Base-by-base conservation (phyloP, 176 grass and related monocot genomes). In the Pontederia crassipes region DNA sequence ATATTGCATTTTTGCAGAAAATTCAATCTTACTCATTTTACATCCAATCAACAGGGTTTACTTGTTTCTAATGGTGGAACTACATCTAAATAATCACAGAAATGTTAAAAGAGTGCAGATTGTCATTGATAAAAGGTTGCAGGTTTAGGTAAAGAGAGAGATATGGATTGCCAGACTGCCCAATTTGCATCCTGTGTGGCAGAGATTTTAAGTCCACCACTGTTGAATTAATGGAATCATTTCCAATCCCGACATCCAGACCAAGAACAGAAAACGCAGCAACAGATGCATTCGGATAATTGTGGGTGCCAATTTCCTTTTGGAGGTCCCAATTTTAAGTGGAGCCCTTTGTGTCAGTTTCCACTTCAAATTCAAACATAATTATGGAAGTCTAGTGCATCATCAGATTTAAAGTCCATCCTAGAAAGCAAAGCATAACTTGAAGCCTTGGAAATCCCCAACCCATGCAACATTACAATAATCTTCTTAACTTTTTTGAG, bases 161-260 rank as follows among this genome's bases (percentile, higher is more conserved):
- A 17, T 46, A 46, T 9, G 17, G 27, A 12, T 14, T 2, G 12
- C 2, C 9, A 4, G 10, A 47, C 54, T 69, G 10, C 57, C 67
- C 67, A 15, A 69, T 52, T 69, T 57, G 67, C 67, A 69, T 69
- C 17, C 67, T 28, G 26, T 69, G 67, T 45, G 67, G 67, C 54
- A 69, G 29, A 16, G 57, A n/a, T 14, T 35, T 57, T 12, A 69
- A 24, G 10, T 15, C 9, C 8, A 45, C 67, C 35, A 69, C 53
- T 47, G 52, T 58, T 2, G 67, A 69, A 46, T 57, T 55, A 18
- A 69, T 45, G 29, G 53, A 69, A 45, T 57, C 52, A 48, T 16
- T 26, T 46, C 48, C 54, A 48, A 57, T 48, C 12, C 67, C 67
- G 26, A 69, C 54, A 69, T 69, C 67, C 67, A 69, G 48, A 45